Evolutionary conservation across 495 filamentous ascomycete genomes (phyloP).

Genomic region (Cudoniella acicularis): DNA sequence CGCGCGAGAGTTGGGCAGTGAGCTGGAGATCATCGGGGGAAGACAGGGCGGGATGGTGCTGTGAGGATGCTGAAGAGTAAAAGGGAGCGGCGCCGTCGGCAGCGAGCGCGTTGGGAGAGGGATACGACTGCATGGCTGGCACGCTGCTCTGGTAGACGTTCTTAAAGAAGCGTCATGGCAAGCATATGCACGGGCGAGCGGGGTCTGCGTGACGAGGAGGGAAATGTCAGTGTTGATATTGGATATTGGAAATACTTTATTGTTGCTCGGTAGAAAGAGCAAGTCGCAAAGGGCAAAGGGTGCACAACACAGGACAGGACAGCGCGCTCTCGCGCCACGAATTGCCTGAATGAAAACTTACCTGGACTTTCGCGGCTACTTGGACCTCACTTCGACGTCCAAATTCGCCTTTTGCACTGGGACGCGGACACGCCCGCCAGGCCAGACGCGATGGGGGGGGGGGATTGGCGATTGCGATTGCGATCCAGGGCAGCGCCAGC

Average conservation of each 20-base stretch:
- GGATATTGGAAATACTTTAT: slow-evolving; percentile 14
- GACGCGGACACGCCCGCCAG: no score
- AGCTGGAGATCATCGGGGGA: slow-evolving; percentile 47
- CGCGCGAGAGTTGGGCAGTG: slow-evolving; percentile 48
- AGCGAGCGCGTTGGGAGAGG: slow-evolving; percentile 15
- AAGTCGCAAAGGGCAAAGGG: slow-evolving; percentile 4
- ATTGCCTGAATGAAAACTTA: slow-evolving; percentile 16
- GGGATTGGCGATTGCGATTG: no score
- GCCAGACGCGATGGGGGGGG: no score
- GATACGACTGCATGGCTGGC: slow-evolving; percentile 22
- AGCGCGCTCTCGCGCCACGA: not conserved
- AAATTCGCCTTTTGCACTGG: no score
- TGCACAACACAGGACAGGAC: not conserved
- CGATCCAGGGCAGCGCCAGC: no score
- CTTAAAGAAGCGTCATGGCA: slow-evolving; percentile 14
- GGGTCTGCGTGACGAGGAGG: slow-evolving; percentile 8
- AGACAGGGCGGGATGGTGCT: slow-evolving; percentile 29
- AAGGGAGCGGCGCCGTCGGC: slow-evolving; percentile 16
- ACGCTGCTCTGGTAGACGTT: slow-evolving; percentile 2
- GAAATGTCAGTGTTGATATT: slow-evolving; percentile 19
- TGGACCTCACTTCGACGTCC: no score
- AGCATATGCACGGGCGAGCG: slow-evolving; percentile 10
- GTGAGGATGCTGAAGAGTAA: slow-evolving; percentile 16
- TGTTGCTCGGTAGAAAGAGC: slow-evolving; percentile 15
- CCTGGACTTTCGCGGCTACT: no score